These are phyloP conservation scores for Rhododendron vialii DNA, from an alignment of 148 eudicot species.

Conservation along the genomic window DNA sequence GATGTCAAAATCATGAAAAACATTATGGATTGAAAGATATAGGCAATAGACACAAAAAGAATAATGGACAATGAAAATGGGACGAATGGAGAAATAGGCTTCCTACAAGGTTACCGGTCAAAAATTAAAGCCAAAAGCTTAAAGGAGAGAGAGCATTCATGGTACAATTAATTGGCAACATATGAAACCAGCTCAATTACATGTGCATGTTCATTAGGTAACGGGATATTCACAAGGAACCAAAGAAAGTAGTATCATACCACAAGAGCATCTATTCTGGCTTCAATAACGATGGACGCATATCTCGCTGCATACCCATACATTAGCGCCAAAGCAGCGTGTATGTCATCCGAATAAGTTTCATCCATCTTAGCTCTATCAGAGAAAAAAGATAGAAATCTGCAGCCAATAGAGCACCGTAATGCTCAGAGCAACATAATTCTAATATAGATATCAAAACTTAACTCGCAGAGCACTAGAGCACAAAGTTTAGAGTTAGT, in stretches of 20 bases:
- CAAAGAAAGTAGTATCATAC: slow-evolving; percentile 32
- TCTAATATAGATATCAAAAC: neutral
- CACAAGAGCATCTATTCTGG: slow-evolving; percentile 97
- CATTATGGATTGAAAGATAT: too few relatives aligned
- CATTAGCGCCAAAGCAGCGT: slow-evolving; percentile 96
- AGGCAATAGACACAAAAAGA: too few relatives aligned
- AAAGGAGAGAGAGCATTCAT: neutral
- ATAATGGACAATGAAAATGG: too few relatives aligned
- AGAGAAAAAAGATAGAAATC: slow-evolving; percentile 76
- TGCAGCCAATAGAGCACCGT: slow-evolving; percentile 29
- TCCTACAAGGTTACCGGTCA: neutral
- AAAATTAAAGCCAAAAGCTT: neutral
- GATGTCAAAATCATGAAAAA: too few relatives aligned
- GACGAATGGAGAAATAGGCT: neutral
- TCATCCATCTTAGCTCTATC: slow-evolving; percentile 72
- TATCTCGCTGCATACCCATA: slow-evolving; percentile 98
- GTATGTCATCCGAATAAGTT: slow-evolving; percentile 75
- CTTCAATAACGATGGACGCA: slow-evolving; percentile 95
- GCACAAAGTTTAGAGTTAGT: neutral
- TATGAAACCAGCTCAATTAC: neutral
- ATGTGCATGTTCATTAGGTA: neutral
- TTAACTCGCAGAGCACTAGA: neutral
- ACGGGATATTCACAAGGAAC: neutral
- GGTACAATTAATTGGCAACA: neutral
- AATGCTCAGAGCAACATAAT: neutral